Conservation (phyloP, 495 filamentous ascomycete species). For the Aspergillus bertholletiae region DNA sequence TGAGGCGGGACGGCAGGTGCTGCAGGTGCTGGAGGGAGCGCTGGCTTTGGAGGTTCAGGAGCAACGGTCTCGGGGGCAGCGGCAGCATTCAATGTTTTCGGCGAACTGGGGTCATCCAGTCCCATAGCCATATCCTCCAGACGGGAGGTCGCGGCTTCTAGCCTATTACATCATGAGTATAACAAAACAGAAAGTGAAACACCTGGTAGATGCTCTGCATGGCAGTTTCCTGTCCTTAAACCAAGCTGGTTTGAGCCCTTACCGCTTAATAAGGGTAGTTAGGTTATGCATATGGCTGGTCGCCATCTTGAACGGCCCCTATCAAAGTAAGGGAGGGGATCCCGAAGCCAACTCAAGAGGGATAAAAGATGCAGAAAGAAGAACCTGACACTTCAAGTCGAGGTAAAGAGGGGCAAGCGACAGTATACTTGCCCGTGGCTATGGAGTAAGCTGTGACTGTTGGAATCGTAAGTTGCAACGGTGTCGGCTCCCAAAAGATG, state of each 20-base stretch:
- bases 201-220: neutral
- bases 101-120: constrained; percentile 51
- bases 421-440: neutral
- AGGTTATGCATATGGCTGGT: constrained; percentile 86
- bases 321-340: constrained; percentile 16
- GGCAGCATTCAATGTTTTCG: constrained; percentile 41
- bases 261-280: constrained; percentile 98
- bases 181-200: neutral
- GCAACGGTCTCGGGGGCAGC: constrained; percentile 35
- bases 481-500: constrained; percentile 12
- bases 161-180: constrained; percentile 54
- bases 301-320: constrained; percentile 40
- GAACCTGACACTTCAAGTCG: neutral
- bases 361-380: neutral
- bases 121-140: constrained; percentile 92
- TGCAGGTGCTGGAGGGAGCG: constrained; percentile 43
- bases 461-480: constrained; percentile 10
- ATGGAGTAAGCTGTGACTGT: neutral
- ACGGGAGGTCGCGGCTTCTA: constrained; percentile 94
- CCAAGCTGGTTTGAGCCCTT: constrained; percentile 24
- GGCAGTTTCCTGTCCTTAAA: neutral
- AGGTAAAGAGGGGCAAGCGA: neutral
- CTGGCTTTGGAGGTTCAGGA: constrained; percentile 36
- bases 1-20: constrained; percentile 65
- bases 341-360: neutral